phyloP scores from a whole-genome alignment of 1,284 basidiomycete genomes.

The Meripilus lineatus region DNA sequence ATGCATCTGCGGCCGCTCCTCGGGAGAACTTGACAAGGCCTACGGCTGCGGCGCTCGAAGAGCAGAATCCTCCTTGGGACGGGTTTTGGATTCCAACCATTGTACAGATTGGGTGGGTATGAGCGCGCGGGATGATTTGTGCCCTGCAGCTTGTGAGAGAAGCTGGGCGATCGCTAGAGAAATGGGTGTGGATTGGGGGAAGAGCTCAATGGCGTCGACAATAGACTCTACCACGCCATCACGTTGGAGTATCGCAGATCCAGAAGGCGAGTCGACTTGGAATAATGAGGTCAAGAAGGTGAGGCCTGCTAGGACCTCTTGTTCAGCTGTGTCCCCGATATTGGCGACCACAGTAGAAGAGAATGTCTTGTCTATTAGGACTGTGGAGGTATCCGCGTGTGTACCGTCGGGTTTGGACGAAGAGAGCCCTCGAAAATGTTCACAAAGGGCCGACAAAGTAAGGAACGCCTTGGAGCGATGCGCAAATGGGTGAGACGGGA shows the following conservation, averaged over 20 bases:
- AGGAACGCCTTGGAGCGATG: constrained; percentile 64
- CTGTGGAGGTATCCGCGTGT: constrained; percentile 46
- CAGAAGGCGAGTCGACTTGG: constrained; percentile 67
- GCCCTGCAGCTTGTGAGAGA: constrained; percentile 66
- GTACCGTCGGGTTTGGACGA: constrained; percentile 24
- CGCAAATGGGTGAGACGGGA: constrained; percentile 38
- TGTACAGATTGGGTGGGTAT: constrained; percentile 48
- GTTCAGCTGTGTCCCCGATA: constrained; percentile 52
- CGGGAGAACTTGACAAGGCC: constrained; percentile 75
- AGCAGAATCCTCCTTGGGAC: constrained; percentile 38
- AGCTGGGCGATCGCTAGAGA: constrained; percentile 61
- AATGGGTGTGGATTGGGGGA: constrained; percentile 38
- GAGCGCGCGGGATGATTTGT: constrained; percentile 63
- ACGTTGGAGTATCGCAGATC: constrained; percentile 53
- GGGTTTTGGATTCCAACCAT: constrained; percentile 61
- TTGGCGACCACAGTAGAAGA: constrained; percentile 39
- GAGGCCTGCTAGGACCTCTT: constrained; percentile 44
- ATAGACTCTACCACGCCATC: constrained; percentile 60
- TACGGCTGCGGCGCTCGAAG: constrained; percentile 65
- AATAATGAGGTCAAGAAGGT: constrained; percentile 69
- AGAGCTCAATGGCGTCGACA: constrained; percentile 62
- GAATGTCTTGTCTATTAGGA: constrained; percentile 44
- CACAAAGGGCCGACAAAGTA: constrained; percentile 59
- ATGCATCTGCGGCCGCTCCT: constrained; percentile 46
- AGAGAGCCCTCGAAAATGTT: constrained; percentile 42